A percentile compares a stretch with the other conserved stretches of the same genome.
These are phyloP conservation scores for Purpureocillium takamizusanense DNA, from an alignment of 2,329 filamentous ascomycete genomes.

Conservation along the genomic window DNA sequence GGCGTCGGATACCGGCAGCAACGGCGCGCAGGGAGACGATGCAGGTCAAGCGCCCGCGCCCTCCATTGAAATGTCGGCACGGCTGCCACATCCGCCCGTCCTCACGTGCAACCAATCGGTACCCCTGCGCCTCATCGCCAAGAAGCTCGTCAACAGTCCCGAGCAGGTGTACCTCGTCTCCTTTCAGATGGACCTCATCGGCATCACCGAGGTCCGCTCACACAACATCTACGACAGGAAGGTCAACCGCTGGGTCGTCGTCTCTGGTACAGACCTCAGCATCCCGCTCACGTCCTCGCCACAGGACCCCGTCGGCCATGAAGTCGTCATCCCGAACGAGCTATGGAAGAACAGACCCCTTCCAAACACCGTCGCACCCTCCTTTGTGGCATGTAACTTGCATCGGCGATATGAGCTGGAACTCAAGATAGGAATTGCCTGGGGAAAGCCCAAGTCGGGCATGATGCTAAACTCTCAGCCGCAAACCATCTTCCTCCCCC, in stretches of 20 bases:
- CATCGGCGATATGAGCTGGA: slow-evolving; percentile 75
- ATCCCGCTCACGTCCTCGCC: slow-evolving; percentile 54
- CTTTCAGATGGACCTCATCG: slow-evolving; percentile 73
- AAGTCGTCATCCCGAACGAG: slow-evolving; percentile 58
- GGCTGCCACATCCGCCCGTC: slow-evolving; percentile 78
- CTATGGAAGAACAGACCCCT: slow-evolving; percentile 66
- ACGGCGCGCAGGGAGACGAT: too few species aligned
- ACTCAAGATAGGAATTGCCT: slow-evolving; percentile 67
- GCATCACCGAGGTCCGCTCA: slow-evolving; percentile 69
- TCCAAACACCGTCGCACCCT: slow-evolving; percentile 79
- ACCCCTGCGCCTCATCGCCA: slow-evolving; percentile 70
- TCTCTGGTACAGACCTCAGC: slow-evolving; percentile 61
- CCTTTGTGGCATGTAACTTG: slow-evolving; percentile 84
- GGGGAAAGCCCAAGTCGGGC: slow-evolving; percentile 47
- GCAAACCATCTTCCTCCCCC: slow-evolving; percentile 70
- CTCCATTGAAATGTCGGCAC: slow-evolving; percentile 66
- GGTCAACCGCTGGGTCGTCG: slow-evolving; percentile 64
- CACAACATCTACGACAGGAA: slow-evolving; percentile 67
- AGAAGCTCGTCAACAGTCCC: slow-evolving; percentile 59
- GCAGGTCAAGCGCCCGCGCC: slow-evolving; percentile 31
- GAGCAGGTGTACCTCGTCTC: slow-evolving; percentile 69
- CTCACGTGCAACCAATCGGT: slow-evolving; percentile 83
- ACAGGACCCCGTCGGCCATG: slow-evolving; percentile 51
- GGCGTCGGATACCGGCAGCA: not conserved
- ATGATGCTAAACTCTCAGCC: slow-evolving; percentile 25